Percentiles rank a stretch among this genome's conserved stretches.
phyloP scores from a whole-genome alignment of 495 filamentous ascomycete genomes.

The Letharia columbiana region DNA sequence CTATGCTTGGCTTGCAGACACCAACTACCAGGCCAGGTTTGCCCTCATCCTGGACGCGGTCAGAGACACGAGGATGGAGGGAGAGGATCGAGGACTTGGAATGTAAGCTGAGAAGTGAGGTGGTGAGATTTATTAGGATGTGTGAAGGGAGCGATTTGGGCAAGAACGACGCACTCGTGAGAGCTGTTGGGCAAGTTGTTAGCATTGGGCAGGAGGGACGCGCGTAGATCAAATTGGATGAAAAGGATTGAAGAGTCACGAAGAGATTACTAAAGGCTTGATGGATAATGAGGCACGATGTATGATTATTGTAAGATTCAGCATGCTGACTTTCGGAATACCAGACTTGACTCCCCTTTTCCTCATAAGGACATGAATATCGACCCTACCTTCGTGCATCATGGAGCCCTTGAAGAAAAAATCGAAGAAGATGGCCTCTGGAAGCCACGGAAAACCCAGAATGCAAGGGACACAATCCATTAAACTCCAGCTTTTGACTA shows the following conservation, averaged over 20 bases:
- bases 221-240: background rate
- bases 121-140: conserved; percentile 5
- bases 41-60: conserved; percentile 9
- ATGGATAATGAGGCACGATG: background rate
- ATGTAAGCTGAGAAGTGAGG: conserved; percentile 5
- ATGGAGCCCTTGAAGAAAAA: too few relatives aligned
- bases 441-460: background rate
- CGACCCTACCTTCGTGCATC: background rate
- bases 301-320: background rate
- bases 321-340: background rate
- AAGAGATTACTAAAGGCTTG: background rate
- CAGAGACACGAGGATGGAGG: conserved; percentile 3
- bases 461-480: background rate
- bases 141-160: conserved; percentile 4
- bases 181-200: conserved; percentile 15
- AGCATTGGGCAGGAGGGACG: conserved; percentile 1
- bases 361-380: background rate
- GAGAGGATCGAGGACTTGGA: conserved; percentile 12
- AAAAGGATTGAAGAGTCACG: background rate
- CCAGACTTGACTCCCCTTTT: background rate
- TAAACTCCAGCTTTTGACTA: background rate
- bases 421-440: background rate
- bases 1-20: conserved; percentile 9
- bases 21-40: conserved; percentile 6
- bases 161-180: conserved; percentile 8